Base-by-base conservation (phyloP, 305 asterid genomes). In the Fraxinus baroniana region DNA sequence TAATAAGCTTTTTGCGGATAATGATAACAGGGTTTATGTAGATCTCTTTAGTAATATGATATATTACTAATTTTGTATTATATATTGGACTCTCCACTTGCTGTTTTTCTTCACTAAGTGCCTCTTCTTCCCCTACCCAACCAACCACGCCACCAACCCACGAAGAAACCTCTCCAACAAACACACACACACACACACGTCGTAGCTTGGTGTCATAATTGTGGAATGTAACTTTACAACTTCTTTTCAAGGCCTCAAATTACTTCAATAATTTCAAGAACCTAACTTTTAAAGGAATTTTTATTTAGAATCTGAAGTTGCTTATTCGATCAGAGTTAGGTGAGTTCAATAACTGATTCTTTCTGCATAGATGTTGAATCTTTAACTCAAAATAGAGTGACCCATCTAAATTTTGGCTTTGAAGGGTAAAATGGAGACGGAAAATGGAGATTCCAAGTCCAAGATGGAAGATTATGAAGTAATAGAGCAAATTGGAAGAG, bases 401-500 rank as follows among this genome's bases (percentile, higher is more conserved):
- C 91, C 90, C 90, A 64, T 80, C 37, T 88, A 83, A 62, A 57
- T 86, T 74, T 78, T 83, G 83, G 84, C 8, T 76, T 84, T 85
- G 78, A 78, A 81, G 85, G 84, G 78, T 74, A 52, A 79, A 86
- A 96, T 92, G 98, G 98, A 91, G 91, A 73, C 77, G 26, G 93
- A 85, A 28, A 86, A 78, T 78, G 92, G 84, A 37, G 92, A 85
- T 86, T 78, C 83, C 32, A 90, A 87, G 85, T 87, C 93, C 55
- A 90, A 88, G 91, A 86, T 94, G 91, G 98, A 94, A 30, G 96
- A 88, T 46, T 97, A 92, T 89, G 92, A 88, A 83, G 91, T 90
- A 1, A 76, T 94, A n/a, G 96, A 94, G 90, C 98, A 92, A 90
- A 92, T 97, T 90, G 98, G 99, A 3, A 93, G 95, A 78, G 98